Conservation (phyloP, 352 stramenopile genomes). For the Pilasporangium apinafurcum region DNA sequence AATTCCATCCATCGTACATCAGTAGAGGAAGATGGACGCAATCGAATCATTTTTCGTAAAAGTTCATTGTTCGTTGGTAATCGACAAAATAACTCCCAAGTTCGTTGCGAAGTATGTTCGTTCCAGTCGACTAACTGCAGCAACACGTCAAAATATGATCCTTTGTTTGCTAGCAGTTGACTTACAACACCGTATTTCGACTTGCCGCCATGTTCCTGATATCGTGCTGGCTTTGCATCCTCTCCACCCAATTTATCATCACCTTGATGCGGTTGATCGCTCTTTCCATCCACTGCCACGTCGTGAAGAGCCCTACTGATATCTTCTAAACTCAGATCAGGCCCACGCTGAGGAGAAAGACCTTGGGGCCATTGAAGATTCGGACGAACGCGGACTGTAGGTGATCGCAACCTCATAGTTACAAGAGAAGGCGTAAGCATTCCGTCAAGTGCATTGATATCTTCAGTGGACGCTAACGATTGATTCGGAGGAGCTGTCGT, state of each 20-base stretch:
- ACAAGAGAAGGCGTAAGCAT: not conserved
- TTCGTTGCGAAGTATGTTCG: constrained; percentile 41
- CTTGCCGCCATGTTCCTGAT: not conserved
- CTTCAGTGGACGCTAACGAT: no score
- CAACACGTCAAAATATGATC: constrained; percentile 40
- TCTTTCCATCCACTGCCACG: not conserved
- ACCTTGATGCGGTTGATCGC: not conserved
- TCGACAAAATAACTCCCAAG: constrained; percentile 68
- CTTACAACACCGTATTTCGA: constrained; percentile 28
- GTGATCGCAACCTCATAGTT: constrained; percentile 30
- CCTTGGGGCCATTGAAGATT: constrained; percentile 35
- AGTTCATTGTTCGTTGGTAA: constrained; percentile 64
- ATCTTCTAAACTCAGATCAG: constrained; percentile 29
- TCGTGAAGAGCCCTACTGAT: constrained; percentile 15
- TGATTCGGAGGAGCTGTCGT: no score
- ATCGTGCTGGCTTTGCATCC: not conserved
- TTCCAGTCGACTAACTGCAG: constrained; percentile 54
- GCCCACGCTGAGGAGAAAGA: constrained; percentile 33
- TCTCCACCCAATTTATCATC: no score
- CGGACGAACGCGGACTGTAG: constrained; percentile 24
- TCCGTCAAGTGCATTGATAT: no score
- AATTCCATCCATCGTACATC: constrained; percentile 37
- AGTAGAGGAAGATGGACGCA: constrained; percentile 16
- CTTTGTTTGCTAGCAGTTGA: constrained; percentile 56
- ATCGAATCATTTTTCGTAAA: constrained; percentile 55